Evolutionary conservation across 164 flowering plant species (phyloP), one percentile per base, ranked within the genome.

Genomic region (Berberis thunbergii): DNA sequence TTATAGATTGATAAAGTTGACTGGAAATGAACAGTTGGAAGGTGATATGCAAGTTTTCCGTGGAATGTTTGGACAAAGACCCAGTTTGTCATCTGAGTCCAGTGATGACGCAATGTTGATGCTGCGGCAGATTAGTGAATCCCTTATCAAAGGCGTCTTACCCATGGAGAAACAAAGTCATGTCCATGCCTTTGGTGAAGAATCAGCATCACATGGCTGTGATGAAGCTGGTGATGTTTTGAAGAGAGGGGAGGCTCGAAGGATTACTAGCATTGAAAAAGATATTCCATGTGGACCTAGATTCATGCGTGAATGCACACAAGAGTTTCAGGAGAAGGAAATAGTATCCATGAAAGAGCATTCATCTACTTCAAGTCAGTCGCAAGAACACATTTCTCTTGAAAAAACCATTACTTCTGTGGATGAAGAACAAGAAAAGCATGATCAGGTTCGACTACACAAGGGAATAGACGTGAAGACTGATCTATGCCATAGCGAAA

Each of bases 291-390:
- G 48, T 49, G 44, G 41, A 49, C 55, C 56, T 41, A 59, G 64
- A 56, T 45, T 12, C 49, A 49, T 13, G 41, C 71, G 67, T 61
- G 73, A 66, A 13, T 60, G 50, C 58, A 69, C 43, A 11, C 46
- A 70, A 41, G 75, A 79, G 57, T 59, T 80, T 67, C 78, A 78
- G 60, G 88, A 80, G 71, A 83, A 81, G 72, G 77, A 73, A 12
- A 65, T 76, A 70, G 49, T 80, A 44, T 74, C 70, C n/a, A 46
- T 61, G 45, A 76, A 65, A 41, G 68, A 66, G 13, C 53, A 63
- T 54, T 65, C 58, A 54, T 44, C 53, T 65, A 45, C 54, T 68
- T 62, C 61, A n/a, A 26, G 49, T 60, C 63, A 13, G 57, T 6
- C 61, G 46, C 69, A 62, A 45, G 79, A 61, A 59, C 42, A 45